Conservation (phyloP, 805 yeast species). For the Candida sonorensis region DNA sequence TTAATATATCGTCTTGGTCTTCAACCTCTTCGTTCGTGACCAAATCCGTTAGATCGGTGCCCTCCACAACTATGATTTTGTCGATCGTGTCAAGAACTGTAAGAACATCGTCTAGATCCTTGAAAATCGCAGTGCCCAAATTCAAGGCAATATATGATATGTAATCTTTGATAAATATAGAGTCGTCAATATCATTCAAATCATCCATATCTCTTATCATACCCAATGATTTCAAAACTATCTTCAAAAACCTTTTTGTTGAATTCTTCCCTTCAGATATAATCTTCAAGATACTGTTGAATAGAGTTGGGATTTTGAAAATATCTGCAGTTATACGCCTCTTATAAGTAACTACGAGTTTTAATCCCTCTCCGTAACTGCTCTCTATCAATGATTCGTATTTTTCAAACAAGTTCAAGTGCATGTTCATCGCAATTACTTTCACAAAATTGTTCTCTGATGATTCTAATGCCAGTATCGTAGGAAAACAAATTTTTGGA, state of each 20-base stretch:
- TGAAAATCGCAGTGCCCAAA: slow-evolving; percentile 32
- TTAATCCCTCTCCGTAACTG: slow-evolving; percentile 57
- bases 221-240: slow-evolving; percentile 26
- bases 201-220: slow-evolving; percentile 13
- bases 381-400: slow-evolving; percentile 68
- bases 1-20: slow-evolving; percentile 3
- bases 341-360: slow-evolving; percentile 43
- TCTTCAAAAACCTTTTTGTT: slow-evolving; percentile 33
- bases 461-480: slow-evolving; percentile 63
- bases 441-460: slow-evolving; percentile 39
- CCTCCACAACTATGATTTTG: slow-evolving; percentile 33
- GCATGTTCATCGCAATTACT: slow-evolving; percentile 44
- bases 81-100: slow-evolving; percentile 38
- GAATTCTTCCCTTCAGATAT: slow-evolving; percentile 34
- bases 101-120: slow-evolving; percentile 46
- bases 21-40: slow-evolving; percentile 6
- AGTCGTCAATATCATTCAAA: slow-evolving; percentile 4
- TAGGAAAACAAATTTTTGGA: slow-evolving; percentile 64
- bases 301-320: slow-evolving; percentile 26
- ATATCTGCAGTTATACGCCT: slow-evolving; percentile 20
- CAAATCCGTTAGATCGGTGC: slow-evolving; percentile 28
- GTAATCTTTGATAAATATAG: slow-evolving; percentile 19
- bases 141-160: slow-evolving; percentile 32
- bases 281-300: slow-evolving; percentile 36
- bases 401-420: slow-evolving; percentile 49